Percentiles rank a stretch among this genome's conserved stretches.
Evolutionary conservation across 495 filamentous ascomycete species (phyloP).

Genomic region (Trichoderma asperelloides): DNA sequence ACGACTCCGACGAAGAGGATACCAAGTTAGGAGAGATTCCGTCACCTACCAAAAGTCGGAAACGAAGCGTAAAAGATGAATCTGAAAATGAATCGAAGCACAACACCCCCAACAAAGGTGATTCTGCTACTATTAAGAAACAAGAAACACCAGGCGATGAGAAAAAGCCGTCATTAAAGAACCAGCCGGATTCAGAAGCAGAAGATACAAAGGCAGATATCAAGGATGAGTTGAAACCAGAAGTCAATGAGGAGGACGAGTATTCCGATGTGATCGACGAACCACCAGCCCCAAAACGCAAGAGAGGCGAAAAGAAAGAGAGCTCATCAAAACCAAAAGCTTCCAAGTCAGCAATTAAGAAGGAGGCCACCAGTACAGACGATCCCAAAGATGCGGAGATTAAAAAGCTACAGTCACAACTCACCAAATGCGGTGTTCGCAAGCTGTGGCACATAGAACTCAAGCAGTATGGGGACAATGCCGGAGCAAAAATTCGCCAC

Average conservation of each 20-base stretch:
- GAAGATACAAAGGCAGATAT: constrained; percentile 16
- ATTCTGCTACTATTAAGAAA: constrained; percentile 19
- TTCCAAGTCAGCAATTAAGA: neutral
- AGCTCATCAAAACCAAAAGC: constrained; percentile 12
- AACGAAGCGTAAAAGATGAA: neutral
- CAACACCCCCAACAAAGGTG: constrained; percentile 14
- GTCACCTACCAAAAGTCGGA: constrained; percentile 17
- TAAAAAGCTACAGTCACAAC: constrained; percentile 80
- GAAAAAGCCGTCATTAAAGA: constrained; percentile 24
- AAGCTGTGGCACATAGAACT: constrained; percentile 88
- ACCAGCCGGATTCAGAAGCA: constrained; percentile 13
- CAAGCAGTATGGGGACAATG: constrained; percentile 55
- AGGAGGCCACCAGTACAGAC: constrained; percentile 34
- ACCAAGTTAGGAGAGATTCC: constrained; percentile 9
- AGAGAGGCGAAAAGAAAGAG: constrained; percentile 15
- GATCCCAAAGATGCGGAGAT: constrained; percentile 66
- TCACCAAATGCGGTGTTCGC: constrained; percentile 86
- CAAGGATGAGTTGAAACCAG: constrained; percentile 7
- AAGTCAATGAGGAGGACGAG: constrained; percentile 10
- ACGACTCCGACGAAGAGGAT: constrained; percentile 11
- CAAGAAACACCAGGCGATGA: constrained; percentile 28
- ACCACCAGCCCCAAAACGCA: constrained; percentile 18
- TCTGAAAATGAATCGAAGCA: constrained; percentile 10
- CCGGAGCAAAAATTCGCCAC: constrained; percentile 74
- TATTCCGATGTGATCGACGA: constrained; percentile 19